These are phyloP conservation scores for Claviceps sp. DNA, from an alignment of 2,329 filamentous ascomycete species.

Conservation along the genomic window DNA sequence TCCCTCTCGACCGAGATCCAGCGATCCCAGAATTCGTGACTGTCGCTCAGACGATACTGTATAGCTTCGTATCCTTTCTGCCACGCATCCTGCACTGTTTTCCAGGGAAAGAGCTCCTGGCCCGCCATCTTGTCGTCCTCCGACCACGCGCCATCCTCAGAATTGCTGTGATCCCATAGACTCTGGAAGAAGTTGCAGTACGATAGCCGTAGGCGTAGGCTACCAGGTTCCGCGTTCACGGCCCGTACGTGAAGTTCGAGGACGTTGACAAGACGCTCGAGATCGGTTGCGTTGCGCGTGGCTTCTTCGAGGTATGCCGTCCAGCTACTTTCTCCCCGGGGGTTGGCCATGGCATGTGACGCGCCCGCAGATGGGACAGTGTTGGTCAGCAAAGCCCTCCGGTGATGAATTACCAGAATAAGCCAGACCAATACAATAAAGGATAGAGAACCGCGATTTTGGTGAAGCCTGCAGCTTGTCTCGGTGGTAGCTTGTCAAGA, in stretches of 20 bases:
- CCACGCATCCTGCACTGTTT: slow-evolving; percentile 54
- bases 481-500: background rate
- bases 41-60: slow-evolving; percentile 62
- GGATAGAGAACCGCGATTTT: background rate
- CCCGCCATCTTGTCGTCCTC: slow-evolving; percentile 57
- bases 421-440: too few relatives aligned
- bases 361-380: background rate
- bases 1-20: slow-evolving; percentile 62
- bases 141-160: slow-evolving; percentile 38
- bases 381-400: background rate
- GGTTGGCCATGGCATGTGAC: slow-evolving; percentile 31
- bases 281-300: slow-evolving; percentile 41
- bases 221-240: slow-evolving; percentile 57
- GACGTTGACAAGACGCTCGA: slow-evolving; percentile 55
- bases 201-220: slow-evolving; percentile 59
- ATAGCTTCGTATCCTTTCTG: slow-evolving; percentile 59
- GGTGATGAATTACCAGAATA: background rate
- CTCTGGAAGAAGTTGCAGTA: slow-evolving; percentile 70
- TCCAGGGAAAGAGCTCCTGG: slow-evolving; percentile 57
- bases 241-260: slow-evolving; percentile 62
- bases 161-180: slow-evolving; percentile 52
- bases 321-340: slow-evolving; percentile 67
- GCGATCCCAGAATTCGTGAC: slow-evolving; percentile 66
- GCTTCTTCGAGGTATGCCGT: slow-evolving; percentile 64
- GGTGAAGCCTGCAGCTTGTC: background rate